phyloP scores from a whole-genome alignment of 169 alveolate genomes.

The Plasmodium adleri region DNA sequence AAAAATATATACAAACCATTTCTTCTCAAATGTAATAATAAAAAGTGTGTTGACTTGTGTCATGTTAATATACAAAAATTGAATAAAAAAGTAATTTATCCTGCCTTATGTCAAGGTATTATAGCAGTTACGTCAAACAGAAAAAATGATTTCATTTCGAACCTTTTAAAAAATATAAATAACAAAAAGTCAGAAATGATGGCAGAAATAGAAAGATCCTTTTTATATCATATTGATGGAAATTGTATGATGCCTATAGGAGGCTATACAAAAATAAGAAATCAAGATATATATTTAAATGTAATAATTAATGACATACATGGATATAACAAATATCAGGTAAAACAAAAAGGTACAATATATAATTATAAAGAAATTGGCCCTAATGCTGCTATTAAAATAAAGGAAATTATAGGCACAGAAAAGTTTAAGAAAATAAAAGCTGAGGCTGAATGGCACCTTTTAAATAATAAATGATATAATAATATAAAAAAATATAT shows the following conservation, averaged over 20 bases:
- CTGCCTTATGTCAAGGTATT: constrained; percentile 73
- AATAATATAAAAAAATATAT: not conserved
- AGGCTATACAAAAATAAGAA: constrained; percentile 35
- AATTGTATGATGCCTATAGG: constrained; percentile 74
- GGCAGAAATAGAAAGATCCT: constrained; percentile 51
- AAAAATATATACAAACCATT: not conserved
- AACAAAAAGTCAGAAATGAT: constrained; percentile 59
- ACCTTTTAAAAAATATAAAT: constrained; percentile 44
- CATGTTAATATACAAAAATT: constrained; percentile 47
- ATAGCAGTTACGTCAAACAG: constrained; percentile 54
- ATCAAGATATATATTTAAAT: constrained; percentile 22
- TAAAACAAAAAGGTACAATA: constrained; percentile 9
- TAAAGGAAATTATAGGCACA: constrained; percentile 51
- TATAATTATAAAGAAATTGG: constrained; percentile 26
- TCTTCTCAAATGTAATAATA: constrained; percentile 30
- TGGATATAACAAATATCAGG: constrained; percentile 35
- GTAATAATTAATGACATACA: constrained; percentile 66
- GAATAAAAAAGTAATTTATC: constrained; percentile 37
- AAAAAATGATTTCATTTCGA: constrained; percentile 16
- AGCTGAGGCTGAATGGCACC: constrained; percentile 40
- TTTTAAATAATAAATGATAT: constrained; percentile 7
- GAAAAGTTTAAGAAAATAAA: constrained; percentile 33
- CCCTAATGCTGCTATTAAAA: constrained; percentile 31
- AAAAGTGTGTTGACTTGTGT: constrained; percentile 8
- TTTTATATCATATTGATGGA: constrained; percentile 64